A percentile compares a stretch with the other conserved stretches of the same genome.
phyloP scores from a whole-genome alignment of 352 stramenopile species.

The Pythium guiyangense region DNA sequence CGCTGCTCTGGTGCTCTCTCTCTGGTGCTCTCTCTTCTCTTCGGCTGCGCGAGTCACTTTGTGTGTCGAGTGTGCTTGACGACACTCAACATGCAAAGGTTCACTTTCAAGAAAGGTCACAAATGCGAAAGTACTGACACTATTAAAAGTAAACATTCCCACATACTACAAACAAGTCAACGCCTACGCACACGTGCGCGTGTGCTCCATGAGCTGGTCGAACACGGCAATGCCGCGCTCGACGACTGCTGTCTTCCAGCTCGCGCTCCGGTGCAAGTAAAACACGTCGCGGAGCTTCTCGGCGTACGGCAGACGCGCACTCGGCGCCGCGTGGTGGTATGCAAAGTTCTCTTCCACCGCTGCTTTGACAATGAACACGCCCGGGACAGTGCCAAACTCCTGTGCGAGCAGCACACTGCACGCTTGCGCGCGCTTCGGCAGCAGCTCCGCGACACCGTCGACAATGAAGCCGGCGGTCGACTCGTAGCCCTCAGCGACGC shows the following conservation, averaged over 20 bases:
- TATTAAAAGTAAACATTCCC: too few species aligned
- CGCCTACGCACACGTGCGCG: not conserved
- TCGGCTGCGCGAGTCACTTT: too few species aligned
- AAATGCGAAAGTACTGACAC: too few species aligned
- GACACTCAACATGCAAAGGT: too few species aligned
- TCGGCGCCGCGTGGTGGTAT: slow-evolving; percentile 33
- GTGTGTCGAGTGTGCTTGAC: too few species aligned
- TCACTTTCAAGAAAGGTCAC: too few species aligned
- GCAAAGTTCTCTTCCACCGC: slow-evolving; percentile 60
- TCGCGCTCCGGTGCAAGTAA: slow-evolving; percentile 65
- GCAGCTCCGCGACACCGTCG: slow-evolving; percentile 28
- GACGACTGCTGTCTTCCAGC: slow-evolving; percentile 59
- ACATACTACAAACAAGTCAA: too few species aligned
- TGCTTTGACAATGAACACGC: slow-evolving; percentile 53
- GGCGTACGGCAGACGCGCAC: slow-evolving; percentile 44
- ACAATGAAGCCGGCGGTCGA: slow-evolving; percentile 35
- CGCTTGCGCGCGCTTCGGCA: slow-evolving; percentile 3
- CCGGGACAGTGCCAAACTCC: slow-evolving; percentile 65
- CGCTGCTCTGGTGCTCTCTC: too few species aligned
- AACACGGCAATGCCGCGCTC: slow-evolving; percentile 43
- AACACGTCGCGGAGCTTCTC: slow-evolving; percentile 69
- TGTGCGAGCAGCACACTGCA: slow-evolving; percentile 28
- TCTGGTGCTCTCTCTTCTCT: too few species aligned
- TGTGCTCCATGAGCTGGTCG: slow-evolving; percentile 20
- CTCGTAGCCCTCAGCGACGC: slow-evolving; percentile 53